Evolutionary conservation across 73 alveolate genomes (phyloP).

Genomic region (Paramecium caudatum): DNA sequence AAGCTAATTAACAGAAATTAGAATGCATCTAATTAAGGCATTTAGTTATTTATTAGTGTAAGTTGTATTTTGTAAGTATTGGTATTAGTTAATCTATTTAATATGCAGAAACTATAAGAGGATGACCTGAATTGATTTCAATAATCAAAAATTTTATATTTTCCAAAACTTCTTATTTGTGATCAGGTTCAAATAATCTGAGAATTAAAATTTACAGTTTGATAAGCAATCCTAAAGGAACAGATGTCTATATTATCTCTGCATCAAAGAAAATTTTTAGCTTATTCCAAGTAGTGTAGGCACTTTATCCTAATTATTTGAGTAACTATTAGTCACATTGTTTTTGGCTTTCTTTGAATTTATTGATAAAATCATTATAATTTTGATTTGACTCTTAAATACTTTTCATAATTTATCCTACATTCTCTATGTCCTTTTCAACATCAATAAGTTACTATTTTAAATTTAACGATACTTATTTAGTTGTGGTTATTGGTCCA

Average conservation of each 20-base stretch:
- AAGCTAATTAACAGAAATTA: conserved; percentile 11
- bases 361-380: neutral
- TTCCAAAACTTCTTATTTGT: neutral
- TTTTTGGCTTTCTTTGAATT: neutral
- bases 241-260: neutral
- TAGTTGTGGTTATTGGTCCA: neutral
- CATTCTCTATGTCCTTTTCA: neutral
- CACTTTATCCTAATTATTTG: conserved; percentile 7
- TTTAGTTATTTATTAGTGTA: too few species aligned
- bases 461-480: neutral
- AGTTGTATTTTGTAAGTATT: neutral
- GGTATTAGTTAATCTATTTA: neutral
- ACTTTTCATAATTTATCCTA: neutral
- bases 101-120: neutral
- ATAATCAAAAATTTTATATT: neutral
- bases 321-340: neutral
- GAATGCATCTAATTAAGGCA: conserved; percentile 9
- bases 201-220: conserved; percentile 11
- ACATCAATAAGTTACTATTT: neutral
- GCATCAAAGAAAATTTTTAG: conserved; percentile 51
- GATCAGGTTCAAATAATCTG: neutral
- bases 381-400: neutral
- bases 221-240: conserved; percentile 30
- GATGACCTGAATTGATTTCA: conserved; percentile 19
- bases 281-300: neutral